phyloP scores from a whole-genome alignment of 2,329 filamentous ascomycete species.

The Venturia aucupariae region DNA sequence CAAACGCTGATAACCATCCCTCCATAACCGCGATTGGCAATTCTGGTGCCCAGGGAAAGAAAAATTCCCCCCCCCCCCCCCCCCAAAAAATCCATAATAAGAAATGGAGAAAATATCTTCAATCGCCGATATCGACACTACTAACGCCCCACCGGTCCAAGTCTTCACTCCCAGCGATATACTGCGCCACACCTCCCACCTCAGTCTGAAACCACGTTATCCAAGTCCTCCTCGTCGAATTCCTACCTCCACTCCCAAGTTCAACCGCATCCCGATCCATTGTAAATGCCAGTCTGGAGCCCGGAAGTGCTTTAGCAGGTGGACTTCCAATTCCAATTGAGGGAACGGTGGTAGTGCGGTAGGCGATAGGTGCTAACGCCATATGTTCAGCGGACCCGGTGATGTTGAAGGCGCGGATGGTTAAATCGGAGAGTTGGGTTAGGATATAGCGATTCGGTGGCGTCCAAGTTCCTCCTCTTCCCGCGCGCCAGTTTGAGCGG shows the following conservation, averaged over 20 bases:
- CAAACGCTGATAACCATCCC: no score
- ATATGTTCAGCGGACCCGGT: neutral
- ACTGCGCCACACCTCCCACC: neutral
- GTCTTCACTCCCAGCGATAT: neutral
- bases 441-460: constrained; percentile 1
- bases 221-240: constrained; percentile 8
- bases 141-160: neutral
- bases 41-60: no score
- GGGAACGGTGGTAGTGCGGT: neutral
- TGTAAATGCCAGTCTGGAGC: neutral
- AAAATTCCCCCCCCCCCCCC: no score
- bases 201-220: constrained; percentile 10
- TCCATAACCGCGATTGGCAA: no score
- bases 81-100: no score
- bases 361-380: neutral
- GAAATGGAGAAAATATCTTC: no score
- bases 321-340: neutral
- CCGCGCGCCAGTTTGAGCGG: neutral
- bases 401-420: constrained; percentile 6
- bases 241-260: neutral
- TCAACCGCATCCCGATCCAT: constrained; percentile 2
- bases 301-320: neutral
- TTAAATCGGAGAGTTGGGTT: neutral
- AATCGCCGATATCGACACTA: neutral
- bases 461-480: neutral